Evolutionary conservation across 2,329 filamentous ascomycete genomes (phyloP).

Genomic region (Colletotrichum lindemuthianum): DNA sequence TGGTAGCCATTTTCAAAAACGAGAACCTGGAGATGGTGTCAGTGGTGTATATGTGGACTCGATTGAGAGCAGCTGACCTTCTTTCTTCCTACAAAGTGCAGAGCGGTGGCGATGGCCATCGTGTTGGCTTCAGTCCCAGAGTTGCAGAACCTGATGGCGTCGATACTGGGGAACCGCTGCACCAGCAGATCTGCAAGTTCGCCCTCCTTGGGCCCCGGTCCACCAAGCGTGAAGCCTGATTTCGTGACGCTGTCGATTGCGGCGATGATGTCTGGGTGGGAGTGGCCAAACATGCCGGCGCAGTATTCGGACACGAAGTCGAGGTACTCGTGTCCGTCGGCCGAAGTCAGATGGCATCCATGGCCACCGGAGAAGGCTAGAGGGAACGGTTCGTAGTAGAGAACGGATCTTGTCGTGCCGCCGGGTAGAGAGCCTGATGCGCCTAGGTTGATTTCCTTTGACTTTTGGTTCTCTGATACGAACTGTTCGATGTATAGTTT

Average conservation of each 20-base stretch:
- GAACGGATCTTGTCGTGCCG: constrained; percentile 57
- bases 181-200: constrained; percentile 62
- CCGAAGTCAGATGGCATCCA: constrained; percentile 50
- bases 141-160: constrained; percentile 70
- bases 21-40: constrained; percentile 38
- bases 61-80: constrained; percentile 46
- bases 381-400: constrained; percentile 57
- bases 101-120: constrained; percentile 65
- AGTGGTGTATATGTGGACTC: background rate
- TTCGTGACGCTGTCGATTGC: constrained; percentile 58
- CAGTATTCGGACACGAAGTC: constrained; percentile 73
- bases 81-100: constrained; percentile 53
- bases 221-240: constrained; percentile 65
- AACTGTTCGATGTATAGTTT: constrained; percentile 9
- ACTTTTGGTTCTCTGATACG: constrained; percentile 47
- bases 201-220: constrained; percentile 61
- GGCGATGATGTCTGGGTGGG: constrained; percentile 61
- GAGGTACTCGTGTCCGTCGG: constrained; percentile 59
- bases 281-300: constrained; percentile 74
- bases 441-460: constrained; percentile 50
- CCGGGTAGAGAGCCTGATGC: constrained; percentile 52
- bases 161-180: constrained; percentile 60
- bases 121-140: constrained; percentile 74
- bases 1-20: constrained; percentile 64
- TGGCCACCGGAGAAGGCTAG: constrained; percentile 51